These are phyloP conservation scores for Talaromyces sp. DNA, from an alignment of 2,329 filamentous ascomycete genomes.

Conservation along the genomic window DNA sequence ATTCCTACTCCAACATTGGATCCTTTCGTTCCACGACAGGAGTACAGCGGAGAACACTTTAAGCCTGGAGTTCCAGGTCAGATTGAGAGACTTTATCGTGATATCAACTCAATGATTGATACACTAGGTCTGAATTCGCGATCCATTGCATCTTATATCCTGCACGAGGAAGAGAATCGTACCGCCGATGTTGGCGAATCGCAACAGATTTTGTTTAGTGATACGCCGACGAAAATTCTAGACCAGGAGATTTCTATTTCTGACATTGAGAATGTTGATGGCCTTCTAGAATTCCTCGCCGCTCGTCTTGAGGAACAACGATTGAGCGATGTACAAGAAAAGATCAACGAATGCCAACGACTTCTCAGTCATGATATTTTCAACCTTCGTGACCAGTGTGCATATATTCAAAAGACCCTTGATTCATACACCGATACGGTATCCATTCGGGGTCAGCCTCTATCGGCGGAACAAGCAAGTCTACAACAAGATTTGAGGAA, in stretches of 20 bases:
- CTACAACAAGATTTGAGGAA: slow-evolving; percentile 81
- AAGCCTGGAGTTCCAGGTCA: slow-evolving; percentile 50
- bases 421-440: slow-evolving; percentile 67
- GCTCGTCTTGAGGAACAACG: slow-evolving; percentile 63
- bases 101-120: slow-evolving; percentile 78
- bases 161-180: slow-evolving; percentile 33
- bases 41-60: slow-evolving; percentile 42
- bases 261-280: slow-evolving; percentile 68
- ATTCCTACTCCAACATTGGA: slow-evolving; percentile 45
- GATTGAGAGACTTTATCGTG: slow-evolving; percentile 49
- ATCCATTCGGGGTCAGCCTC: slow-evolving; percentile 64
- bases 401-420: slow-evolving; percentile 75
- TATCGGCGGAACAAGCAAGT: slow-evolving; percentile 78
- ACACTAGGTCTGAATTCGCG: slow-evolving; percentile 84
- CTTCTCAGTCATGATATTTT: slow-evolving; percentile 65
- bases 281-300: slow-evolving; percentile 64
- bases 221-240: slow-evolving; percentile 64
- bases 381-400: slow-evolving; percentile 69
- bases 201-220: slow-evolving; percentile 52
- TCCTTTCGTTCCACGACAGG: slow-evolving; percentile 49
- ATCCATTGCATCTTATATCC: slow-evolving; percentile 56
- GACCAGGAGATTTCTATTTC: slow-evolving; percentile 70
- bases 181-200: slow-evolving; percentile 21
- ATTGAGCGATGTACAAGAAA: slow-evolving; percentile 65
- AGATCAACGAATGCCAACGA: slow-evolving; percentile 65